Evolutionary conservation across 2,329 filamentous ascomycete species (phyloP), one percentile per base, ranked within the genome.

Genomic region (Elsinoe arachidis): DNA sequence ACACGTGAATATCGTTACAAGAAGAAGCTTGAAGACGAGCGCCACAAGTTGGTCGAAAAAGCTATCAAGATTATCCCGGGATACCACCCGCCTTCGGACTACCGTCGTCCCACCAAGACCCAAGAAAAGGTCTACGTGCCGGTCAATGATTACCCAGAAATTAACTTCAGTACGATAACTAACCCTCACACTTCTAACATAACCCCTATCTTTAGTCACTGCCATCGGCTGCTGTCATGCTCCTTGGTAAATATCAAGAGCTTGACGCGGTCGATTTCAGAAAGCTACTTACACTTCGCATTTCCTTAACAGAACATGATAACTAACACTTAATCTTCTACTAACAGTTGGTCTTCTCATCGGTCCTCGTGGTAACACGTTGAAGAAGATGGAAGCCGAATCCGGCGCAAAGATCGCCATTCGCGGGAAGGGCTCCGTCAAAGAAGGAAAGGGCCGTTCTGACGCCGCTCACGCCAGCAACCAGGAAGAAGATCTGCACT

Each of bases 111-210:
- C 62, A 97, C 92, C 73, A 99, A 99, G 87, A 99, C 93, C 72
- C 93, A 99, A 78, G 93, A 99, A 82, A 99, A 99, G 82, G 95
- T 99, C 87, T 99, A 99, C 74, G 93, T 99, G 74, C 93, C 93
- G 73, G 93, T 99, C 79, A 99, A 99, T 84, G 93, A 99, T 77
- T 99, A 99, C 75, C 93, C 93, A 81, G 93, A 99, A 77, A 97
- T 99, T 86, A 99, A 99, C 87, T 99, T 99, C 90, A 99, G 93
- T 99, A 96, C 92, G 92, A 92, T 93, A 91, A 86, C 91, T 96
- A 96, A 96, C 90, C 90, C 90, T 90, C 72, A 73, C 71, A 73
- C 69, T 67, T 67, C 49, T 64, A 61, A 64, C 61, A 59, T 66
- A 68, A 35, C 54, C 64, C 70, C 69, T 77, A 19, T 38, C 33